Evolutionary conservation across 306 rosid genomes (phyloP).

Genomic region (Begonia loranthoides): DNA sequence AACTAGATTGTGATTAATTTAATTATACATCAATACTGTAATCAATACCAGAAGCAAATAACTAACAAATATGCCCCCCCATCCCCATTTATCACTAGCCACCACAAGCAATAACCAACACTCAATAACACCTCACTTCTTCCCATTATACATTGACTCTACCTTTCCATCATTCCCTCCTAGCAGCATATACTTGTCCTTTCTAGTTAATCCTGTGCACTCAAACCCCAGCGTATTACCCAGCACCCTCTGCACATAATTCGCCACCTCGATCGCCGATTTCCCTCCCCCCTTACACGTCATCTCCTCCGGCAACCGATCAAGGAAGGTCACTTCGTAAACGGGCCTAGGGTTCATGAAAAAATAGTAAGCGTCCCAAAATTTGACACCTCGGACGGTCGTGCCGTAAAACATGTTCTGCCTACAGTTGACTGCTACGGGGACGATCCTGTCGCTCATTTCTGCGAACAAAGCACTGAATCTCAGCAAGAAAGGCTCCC

Average conservation of each 20-base stretch:
- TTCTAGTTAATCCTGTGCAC: conserved; percentile 70
- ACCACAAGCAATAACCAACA: too few relatives aligned
- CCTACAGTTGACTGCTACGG: conserved; percentile 78
- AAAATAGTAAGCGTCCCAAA: conserved; percentile 91
- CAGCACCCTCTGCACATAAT: conserved; percentile 79
- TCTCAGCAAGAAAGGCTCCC: conserved; percentile 67
- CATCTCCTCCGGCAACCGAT: conserved; percentile 60
- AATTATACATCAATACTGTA: too few relatives aligned
- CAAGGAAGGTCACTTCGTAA: conserved; percentile 61
- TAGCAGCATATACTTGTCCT: conserved; percentile 73
- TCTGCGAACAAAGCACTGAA: conserved; percentile 88
- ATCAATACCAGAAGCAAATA: too few relatives aligned
- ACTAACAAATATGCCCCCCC: too few relatives aligned
- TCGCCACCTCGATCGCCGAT: conserved; percentile 85
- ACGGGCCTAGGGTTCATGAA: conserved; percentile 94
- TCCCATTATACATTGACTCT: conserved; percentile 53
- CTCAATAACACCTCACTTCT: conserved; percentile 19
- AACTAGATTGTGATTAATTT: too few relatives aligned
- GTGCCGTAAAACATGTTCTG: conserved; percentile 84
- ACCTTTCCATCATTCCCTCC: conserved; percentile 98
- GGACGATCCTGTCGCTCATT: conserved; percentile 87
- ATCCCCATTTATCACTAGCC: too few relatives aligned
- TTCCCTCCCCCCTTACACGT: conserved; percentile 70
- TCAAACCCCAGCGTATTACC: conserved; percentile 72
- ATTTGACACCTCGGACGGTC: conserved; percentile 80